Conservation (phyloP, 441 rosid species). For the Pelargonium fulgidum region DNA sequence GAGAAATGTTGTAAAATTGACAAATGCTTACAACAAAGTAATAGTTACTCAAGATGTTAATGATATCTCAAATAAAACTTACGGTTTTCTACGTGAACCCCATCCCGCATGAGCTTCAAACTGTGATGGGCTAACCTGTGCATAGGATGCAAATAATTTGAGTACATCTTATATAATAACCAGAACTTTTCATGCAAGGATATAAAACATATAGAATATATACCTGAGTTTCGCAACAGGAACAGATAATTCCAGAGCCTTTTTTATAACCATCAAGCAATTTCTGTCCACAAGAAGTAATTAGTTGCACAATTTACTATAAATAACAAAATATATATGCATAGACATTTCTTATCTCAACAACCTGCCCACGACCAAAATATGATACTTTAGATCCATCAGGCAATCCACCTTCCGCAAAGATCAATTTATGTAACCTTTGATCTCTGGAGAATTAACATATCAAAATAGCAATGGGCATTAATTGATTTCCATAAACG, state of each 20-base stretch:
- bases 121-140: constrained; percentile 98
- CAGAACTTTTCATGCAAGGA: background rate
- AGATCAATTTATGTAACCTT: constrained; percentile 63
- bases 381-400: constrained; percentile 81
- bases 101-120: constrained; percentile 99
- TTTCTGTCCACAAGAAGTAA: constrained; percentile 51
- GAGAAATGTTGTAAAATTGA: constrained; percentile 11
- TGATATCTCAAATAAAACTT: constrained; percentile 29
- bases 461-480: constrained; percentile 15
- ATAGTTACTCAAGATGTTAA: constrained; percentile 7
- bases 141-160: constrained; percentile 20
- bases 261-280: constrained; percentile 83
- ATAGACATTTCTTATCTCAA: constrained; percentile 22
- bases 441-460: constrained; percentile 48
- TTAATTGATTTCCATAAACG: constrained; percentile 12
- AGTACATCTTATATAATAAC: constrained; percentile 11
- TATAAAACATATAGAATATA: constrained; percentile 14
- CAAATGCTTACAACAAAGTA: constrained; percentile 6
- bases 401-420: constrained; percentile 68
- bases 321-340: constrained; percentile 8
- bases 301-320: constrained; percentile 13
- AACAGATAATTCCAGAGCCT: constrained; percentile 75
- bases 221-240: constrained; percentile 94
- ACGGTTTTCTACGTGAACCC: constrained; percentile 98
- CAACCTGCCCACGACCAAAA: constrained; percentile 71